These are phyloP conservation scores for Colletotrichum sublineola DNA, from an alignment of 2,329 filamentous ascomycete species.

Conservation along the genomic window DNA sequence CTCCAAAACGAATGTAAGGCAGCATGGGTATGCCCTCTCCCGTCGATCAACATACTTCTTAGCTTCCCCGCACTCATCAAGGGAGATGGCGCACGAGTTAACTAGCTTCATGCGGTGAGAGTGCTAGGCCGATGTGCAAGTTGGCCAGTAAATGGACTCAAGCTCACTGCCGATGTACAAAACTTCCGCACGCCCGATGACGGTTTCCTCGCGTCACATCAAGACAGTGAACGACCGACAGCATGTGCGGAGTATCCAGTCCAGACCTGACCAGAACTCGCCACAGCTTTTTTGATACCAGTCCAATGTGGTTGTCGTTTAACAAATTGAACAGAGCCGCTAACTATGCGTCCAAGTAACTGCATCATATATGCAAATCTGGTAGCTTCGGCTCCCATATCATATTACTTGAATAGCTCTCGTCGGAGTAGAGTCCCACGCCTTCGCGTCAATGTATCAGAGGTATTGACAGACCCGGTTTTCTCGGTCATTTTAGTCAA, in stretches of 20 bases:
- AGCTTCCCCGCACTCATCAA: slow-evolving; percentile 38
- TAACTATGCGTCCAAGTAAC: slow-evolving; percentile 7
- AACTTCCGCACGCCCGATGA: slow-evolving; percentile 33
- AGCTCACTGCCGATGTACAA: slow-evolving; percentile 29
- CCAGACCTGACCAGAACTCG: neutral
- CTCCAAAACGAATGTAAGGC: slow-evolving; percentile 32
- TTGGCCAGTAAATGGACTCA: slow-evolving; percentile 7
- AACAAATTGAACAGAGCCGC: slow-evolving; percentile 23
- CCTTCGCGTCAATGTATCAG: neutral
- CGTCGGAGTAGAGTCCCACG: slow-evolving; percentile 13
- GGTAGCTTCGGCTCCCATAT: slow-evolving; percentile 27
- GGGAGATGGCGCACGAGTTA: neutral
- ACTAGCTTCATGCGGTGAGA: slow-evolving; percentile 26
- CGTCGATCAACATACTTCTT: slow-evolving; percentile 35
- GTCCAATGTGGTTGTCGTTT: neutral
- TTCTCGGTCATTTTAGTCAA: slow-evolving; percentile 9
- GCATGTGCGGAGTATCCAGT: neutral
- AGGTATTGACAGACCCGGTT: slow-evolving; percentile 5
- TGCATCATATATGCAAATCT: slow-evolving; percentile 12
- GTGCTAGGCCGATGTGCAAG: slow-evolving; percentile 8
- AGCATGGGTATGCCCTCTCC: slow-evolving; percentile 31
- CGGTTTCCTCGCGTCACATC: neutral
- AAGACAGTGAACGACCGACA: neutral
- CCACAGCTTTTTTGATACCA: neutral
- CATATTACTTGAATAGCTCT: neutral